These are phyloP conservation scores for Phaeoacremonium minimum DNA, from an alignment of 2,329 filamentous ascomycete genomes.

Conservation along the genomic window DNA sequence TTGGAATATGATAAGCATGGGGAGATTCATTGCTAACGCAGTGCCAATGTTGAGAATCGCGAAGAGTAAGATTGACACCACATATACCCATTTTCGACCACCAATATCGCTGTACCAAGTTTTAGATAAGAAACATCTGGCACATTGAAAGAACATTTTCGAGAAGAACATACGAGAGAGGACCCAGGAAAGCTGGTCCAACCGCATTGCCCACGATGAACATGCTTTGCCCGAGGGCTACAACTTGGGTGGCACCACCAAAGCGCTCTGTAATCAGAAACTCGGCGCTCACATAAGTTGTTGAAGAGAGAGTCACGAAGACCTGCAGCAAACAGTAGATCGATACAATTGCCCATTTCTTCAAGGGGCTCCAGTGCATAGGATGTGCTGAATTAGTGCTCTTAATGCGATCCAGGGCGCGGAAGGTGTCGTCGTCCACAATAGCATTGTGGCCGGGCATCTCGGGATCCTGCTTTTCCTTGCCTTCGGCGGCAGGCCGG, in stretches of 20 bases:
- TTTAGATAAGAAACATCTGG: not conserved
- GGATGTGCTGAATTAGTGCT: constrained; percentile 17
- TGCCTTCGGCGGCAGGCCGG: too few relatives aligned
- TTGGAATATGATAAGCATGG: constrained; percentile 33
- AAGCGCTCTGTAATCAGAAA: constrained; percentile 29
- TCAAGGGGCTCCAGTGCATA: constrained; percentile 19
- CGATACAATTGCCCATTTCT: constrained; percentile 21
- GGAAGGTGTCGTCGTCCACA: constrained; percentile 15
- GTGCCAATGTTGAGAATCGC: constrained; percentile 29
- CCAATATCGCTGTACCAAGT: constrained; percentile 28
- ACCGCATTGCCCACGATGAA: constrained; percentile 36
- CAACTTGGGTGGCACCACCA: constrained; percentile 27
- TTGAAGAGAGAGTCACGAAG: constrained; percentile 31
- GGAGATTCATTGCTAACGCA: constrained; percentile 25
- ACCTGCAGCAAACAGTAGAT: constrained; percentile 25
- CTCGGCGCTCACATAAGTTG: constrained; percentile 32
- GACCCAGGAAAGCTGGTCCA: constrained; percentile 33
- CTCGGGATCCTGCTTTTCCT: too few relatives aligned
- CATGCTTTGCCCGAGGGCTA: constrained; percentile 33
- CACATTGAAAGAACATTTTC: not conserved
- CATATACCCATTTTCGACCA: constrained; percentile 38
- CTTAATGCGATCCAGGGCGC: constrained; percentile 18
- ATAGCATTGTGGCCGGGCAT: constrained; percentile 3
- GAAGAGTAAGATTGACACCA: constrained; percentile 26
- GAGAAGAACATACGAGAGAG: constrained; percentile 26